Evolutionary conservation across 208 protist genomes (phyloP).

Genomic region (Leishmania gerbilli): DNA sequence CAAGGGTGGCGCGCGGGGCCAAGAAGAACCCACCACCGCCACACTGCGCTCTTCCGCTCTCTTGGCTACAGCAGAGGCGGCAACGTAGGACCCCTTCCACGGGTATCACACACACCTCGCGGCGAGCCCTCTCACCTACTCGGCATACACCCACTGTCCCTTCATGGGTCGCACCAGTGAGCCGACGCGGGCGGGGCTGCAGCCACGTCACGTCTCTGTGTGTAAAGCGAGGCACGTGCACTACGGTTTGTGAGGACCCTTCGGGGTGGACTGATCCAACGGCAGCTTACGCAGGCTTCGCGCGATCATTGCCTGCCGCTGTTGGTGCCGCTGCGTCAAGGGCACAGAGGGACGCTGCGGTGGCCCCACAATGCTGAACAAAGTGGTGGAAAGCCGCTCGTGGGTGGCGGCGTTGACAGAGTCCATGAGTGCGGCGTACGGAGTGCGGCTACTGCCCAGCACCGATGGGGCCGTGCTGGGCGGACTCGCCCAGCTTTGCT

Average conservation of each 20-base stretch:
- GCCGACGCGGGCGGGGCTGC: neutral
- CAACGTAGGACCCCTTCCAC: neutral
- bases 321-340: slow-evolving; percentile 34
- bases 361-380: slow-evolving; percentile 3
- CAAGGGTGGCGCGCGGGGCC: neutral
- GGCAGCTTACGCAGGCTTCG: slow-evolving; percentile 48
- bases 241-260: slow-evolving; percentile 1
- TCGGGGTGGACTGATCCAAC: neutral
- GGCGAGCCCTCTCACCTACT: neutral
- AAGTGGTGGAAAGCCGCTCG: slow-evolving; percentile 6
- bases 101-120: neutral
- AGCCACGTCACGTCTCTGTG: neutral
- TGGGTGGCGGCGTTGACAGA: slow-evolving; percentile 19
- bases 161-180: neutral
- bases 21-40: neutral
- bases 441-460: slow-evolving; percentile 28
- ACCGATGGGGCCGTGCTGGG: neutral
- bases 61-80: neutral
- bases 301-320: slow-evolving; percentile 47
- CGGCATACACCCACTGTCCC: neutral
- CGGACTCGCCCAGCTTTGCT: neutral
- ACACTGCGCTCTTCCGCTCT: neutral
- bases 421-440: slow-evolving; percentile 22
- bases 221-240: neutral
- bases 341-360: slow-evolving; percentile 11